Evolutionary conservation across 2,329 filamentous ascomycete species (phyloP), one percentile per base, ranked within the genome.

Genomic region (Aureobasidium mangrovei): DNA sequence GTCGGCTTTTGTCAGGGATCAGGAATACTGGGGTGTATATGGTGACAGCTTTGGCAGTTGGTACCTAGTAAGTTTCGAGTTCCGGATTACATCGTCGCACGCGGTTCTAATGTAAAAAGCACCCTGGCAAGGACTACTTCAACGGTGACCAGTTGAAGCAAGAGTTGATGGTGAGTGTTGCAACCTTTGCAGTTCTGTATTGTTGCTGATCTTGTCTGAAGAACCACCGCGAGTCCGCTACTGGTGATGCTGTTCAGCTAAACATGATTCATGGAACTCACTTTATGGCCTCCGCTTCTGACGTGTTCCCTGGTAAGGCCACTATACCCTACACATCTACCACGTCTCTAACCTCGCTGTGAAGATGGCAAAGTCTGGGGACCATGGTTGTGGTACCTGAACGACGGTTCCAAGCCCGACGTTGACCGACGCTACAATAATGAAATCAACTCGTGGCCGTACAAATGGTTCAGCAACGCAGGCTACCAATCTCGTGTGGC

Each of bases 201-300:
- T 18, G 4, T 26, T 43, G 3, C 47, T 49, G 24, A 49, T 29
- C 31, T 8, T 4, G 10, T 27, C 4, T n/a, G 27, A 2, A 49
- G 47, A 41, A 78, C 3, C 77, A 78, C 57, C 72, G 77, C 4
- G 76, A 79, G 59, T 75, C 70, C 3, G 59, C 65, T 4, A 77
- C 75, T 0, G 76, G 76, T 4, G 76, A 79, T 56, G 69, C 70
- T 1, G 76, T 79, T 2, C 74, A 78, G 57, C 65, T 79, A 36
- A 79, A 79, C 61, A 77, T 79, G 72, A 69, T 79, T 33, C 76
- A 79, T 58, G 77, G 76, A 33, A 78, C 76, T 0, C 73, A 76
- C 59, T 75, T 74, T 59, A 65, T 68, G 58, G 69, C 67, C 3
- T 65, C 62, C 1, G 65, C 66, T 40, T 62, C 58, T 24, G 71